Base-by-base conservation (phyloP, 2,329 filamentous ascomycete genomes). In the Ustilaginoidea virens region DNA sequence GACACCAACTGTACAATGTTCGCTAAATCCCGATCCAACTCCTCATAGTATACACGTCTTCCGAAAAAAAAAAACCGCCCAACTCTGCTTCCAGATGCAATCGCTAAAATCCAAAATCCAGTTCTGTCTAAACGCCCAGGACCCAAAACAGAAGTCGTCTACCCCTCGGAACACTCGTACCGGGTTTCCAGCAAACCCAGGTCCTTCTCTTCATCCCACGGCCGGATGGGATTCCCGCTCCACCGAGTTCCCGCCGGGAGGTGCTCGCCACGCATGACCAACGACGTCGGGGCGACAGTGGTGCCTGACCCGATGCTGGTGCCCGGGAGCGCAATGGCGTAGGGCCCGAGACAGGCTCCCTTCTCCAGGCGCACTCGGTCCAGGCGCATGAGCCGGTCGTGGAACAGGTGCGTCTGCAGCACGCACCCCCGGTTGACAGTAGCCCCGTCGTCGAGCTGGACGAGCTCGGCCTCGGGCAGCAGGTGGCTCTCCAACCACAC, bases 401-500 rank as follows among this genome's bases (percentile, higher is more conserved):
- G 39, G 31, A 41, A 41, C 9, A 41, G 22, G 16, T 41, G 39
- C 0, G 39, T 41, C 17, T 41, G 39, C 29, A 40, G 15, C 2
- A 41, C 33, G 32, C 31, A 29, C 3, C 39, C 34, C 2, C 39
- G 35, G 31, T 41, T 41, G 25, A 41, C 34, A 5, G 33, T 35
- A 4, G 36, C 39, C 11, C 39, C 39, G 25, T 35, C 31, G 9
- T 33, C 39, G 5, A 41, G 25, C 17, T 25, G 13, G 12, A 32
- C 33, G 16, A 41, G 27, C 6, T 41, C 38, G 5, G 38, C 38
- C 20, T 41, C 39, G 17, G 39, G 39, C 2, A 41, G 35, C 12
- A 37, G 29, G 19, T 41, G 39, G 29, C 36, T 41, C 26, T 41
- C 39, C 17, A 39, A 23, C 39, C 39, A 41, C 16, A 39, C 36